Percentiles rank a stretch among this genome's conserved stretches.
These are phyloP conservation scores for Saccharomycopsis fermentans DNA, from an alignment of 805 yeast species.

Conservation along the genomic window DNA sequence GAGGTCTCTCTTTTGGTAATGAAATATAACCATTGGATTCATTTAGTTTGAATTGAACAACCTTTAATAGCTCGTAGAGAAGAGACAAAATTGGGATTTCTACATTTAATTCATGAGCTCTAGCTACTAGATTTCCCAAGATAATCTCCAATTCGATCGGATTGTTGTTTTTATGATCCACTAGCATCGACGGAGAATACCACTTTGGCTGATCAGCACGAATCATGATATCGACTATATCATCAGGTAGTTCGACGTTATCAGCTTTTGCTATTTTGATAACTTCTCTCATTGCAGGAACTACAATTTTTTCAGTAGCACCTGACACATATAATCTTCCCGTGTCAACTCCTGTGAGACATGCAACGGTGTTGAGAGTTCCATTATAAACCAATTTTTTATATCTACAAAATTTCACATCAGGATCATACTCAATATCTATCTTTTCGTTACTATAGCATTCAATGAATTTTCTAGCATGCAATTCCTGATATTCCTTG, in stretches of 20 bases:
- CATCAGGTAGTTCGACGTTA: slow-evolving; percentile 43
- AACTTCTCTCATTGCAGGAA: slow-evolving; percentile 66
- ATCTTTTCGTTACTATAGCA: slow-evolving; percentile 39
- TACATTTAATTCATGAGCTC: slow-evolving; percentile 37
- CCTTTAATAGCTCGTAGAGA: slow-evolving; percentile 47
- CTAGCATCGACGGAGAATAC: slow-evolving; percentile 65
- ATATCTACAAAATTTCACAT: slow-evolving; percentile 48
- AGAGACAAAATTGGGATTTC: slow-evolving; percentile 48
- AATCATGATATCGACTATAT: slow-evolving; percentile 36
- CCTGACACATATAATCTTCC: slow-evolving; percentile 42
- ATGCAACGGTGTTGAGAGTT: slow-evolving; percentile 50
- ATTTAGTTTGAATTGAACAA: slow-evolving; percentile 51
- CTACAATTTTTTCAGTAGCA: slow-evolving; percentile 30
- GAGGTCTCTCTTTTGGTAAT: slow-evolving; percentile 13
- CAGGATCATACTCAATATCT: slow-evolving; percentile 30
- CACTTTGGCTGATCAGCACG: slow-evolving; percentile 49
- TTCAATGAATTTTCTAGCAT: slow-evolving; percentile 30
- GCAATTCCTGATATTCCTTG: slow-evolving; percentile 24
- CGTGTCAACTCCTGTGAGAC: slow-evolving; percentile 49
- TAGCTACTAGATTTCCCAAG: slow-evolving; percentile 52
- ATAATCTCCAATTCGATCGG: slow-evolving; percentile 65
- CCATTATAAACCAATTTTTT: slow-evolving; percentile 62
- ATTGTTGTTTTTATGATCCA: slow-evolving; percentile 54
- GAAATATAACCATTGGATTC: slow-evolving; percentile 38
- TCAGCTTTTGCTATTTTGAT: slow-evolving; percentile 58